Evolutionary conservation across 768 basidiomycete species (phyloP).

Genomic region (Chlorophyllum brunneum): DNA sequence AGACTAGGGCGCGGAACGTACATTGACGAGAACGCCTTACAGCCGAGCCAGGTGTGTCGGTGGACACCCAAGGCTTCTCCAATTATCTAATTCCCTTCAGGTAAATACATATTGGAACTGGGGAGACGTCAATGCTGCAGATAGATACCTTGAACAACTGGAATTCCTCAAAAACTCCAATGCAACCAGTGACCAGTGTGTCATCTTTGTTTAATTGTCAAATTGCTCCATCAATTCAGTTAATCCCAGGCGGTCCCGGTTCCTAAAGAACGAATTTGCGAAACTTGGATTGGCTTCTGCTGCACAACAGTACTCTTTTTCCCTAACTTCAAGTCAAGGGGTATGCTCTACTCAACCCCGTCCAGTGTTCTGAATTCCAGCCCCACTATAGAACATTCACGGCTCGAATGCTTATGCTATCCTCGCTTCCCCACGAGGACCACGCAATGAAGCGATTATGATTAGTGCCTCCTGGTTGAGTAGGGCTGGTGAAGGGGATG

Average conservation of each 20-base stretch:
- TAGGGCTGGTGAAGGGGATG: constrained; percentile 50
- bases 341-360: constrained; percentile 35
- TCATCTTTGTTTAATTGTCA: background rate
- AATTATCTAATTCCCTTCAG: constrained; percentile 32
- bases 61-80: background rate
- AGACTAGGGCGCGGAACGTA: constrained; percentile 66
- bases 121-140: constrained; percentile 86
- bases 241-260: constrained; percentile 55
- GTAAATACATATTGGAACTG: constrained; percentile 91
- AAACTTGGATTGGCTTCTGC: constrained; percentile 70
- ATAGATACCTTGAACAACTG: constrained; percentile 70
- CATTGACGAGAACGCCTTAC: constrained; percentile 94
- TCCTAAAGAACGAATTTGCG: constrained; percentile 60
- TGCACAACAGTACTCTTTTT: constrained; percentile 66
- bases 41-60: constrained; percentile 75
- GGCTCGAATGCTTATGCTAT: constrained; percentile 85
- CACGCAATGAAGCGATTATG: constrained; percentile 91
- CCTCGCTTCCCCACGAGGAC: constrained; percentile 78
- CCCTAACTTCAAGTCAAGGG: constrained; percentile 28
- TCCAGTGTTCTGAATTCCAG: constrained; percentile 5
- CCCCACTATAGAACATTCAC: constrained; percentile 37
- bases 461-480: constrained; percentile 91
- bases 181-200: constrained; percentile 71
- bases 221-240: background rate
- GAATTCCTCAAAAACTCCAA: constrained; percentile 61